Percentiles rank a stretch among this genome's conserved stretches.
These are phyloP conservation scores for Fusarium algeriense DNA, from an alignment of 2,329 filamentous ascomycete genomes.

Conservation along the genomic window DNA sequence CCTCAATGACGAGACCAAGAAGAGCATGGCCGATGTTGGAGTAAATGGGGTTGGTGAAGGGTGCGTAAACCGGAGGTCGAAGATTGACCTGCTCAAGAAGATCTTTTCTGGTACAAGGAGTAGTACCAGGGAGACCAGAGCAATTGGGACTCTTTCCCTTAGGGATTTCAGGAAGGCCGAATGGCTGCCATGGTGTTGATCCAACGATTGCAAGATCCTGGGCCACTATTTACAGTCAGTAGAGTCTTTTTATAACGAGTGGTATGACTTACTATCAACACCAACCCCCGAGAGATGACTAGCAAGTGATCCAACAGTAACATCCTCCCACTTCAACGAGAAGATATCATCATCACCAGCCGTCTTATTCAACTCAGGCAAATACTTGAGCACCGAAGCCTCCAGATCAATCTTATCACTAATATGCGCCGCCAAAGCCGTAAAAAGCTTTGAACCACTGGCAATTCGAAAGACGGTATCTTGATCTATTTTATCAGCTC, in stretches of 20 bases:
- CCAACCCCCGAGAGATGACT: constrained; percentile 60
- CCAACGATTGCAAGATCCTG: constrained; percentile 50
- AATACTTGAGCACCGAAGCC: constrained; percentile 59
- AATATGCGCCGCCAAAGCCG: constrained; percentile 50
- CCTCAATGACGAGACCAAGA: constrained; percentile 60
- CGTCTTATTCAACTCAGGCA: constrained; percentile 54
- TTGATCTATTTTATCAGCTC: constrained; percentile 44
- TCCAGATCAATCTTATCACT: constrained; percentile 51
- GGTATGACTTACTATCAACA: constrained; percentile 49
- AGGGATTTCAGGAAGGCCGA: constrained; percentile 51
- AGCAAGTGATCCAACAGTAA: constrained; percentile 60
- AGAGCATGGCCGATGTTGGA: constrained; percentile 62
- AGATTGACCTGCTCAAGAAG: constrained; percentile 46
- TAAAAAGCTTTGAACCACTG: constrained; percentile 53
- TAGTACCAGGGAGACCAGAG: constrained; percentile 52
- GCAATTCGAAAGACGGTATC: constrained; percentile 54
- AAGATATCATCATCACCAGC: constrained; percentile 47
- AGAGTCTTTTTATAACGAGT: neutral
- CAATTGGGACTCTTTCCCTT: constrained; percentile 49
- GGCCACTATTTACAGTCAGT: constrained; percentile 45
- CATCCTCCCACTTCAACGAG: constrained; percentile 59
- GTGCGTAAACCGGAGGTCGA: constrained; percentile 55
- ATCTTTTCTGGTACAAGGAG: constrained; percentile 49
- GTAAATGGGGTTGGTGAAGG: constrained; percentile 61
- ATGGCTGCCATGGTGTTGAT: constrained; percentile 43